These are phyloP conservation scores for Porogramme epimiltina DNA, from an alignment of 1,284 basidiomycete genomes.

Conservation along the genomic window DNA sequence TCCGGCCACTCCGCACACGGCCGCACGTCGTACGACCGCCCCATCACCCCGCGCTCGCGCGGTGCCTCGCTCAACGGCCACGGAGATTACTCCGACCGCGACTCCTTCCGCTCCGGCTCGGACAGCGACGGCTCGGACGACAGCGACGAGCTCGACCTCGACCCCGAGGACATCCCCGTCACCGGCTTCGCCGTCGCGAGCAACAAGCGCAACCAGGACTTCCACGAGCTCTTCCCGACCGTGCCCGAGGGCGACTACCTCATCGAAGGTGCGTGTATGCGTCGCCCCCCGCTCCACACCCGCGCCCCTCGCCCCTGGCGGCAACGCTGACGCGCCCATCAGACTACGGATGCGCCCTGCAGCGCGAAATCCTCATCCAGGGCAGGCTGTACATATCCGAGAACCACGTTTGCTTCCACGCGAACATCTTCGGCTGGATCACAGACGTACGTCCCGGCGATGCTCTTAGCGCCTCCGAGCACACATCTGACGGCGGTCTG, in stretches of 20 bases:
- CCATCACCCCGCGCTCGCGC: conserved; percentile 23
- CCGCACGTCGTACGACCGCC: conserved; percentile 5
- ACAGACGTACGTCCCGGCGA: conserved; percentile 73
- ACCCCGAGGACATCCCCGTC: conserved; percentile 74
- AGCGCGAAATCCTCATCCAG: conserved; percentile 96
- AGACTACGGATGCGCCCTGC: conserved; percentile 98
- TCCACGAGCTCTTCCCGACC: conserved; percentile 88
- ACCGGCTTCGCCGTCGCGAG: conserved; percentile 97
- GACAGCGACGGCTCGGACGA: conserved; percentile 37
- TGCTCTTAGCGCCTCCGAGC: not conserved
- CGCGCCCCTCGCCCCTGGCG: conserved; percentile 2
- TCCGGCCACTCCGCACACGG: conserved; percentile 17
- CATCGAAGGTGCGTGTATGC: conserved; percentile 79
- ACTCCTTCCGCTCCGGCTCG: conserved; percentile 32
- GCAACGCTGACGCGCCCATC: conserved; percentile 3
- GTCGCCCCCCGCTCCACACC: conserved; percentile 3
- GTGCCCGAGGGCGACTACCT: conserved; percentile 97
- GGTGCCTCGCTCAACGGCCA: conserved; percentile 28
- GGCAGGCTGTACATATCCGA: conserved; percentile 97
- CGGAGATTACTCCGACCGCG: conserved; percentile 33
- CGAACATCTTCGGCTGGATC: conserved; percentile 99
- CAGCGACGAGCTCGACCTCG: conserved; percentile 51
- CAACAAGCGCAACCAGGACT: conserved; percentile 93
- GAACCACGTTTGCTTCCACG: conserved; percentile 97
- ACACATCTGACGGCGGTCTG: not conserved